Percentiles rank a stretch among this genome's conserved stretches.
phyloP scores from a whole-genome alignment of 768 basidiomycete genomes.

The Phylloporus arenicola region DNA sequence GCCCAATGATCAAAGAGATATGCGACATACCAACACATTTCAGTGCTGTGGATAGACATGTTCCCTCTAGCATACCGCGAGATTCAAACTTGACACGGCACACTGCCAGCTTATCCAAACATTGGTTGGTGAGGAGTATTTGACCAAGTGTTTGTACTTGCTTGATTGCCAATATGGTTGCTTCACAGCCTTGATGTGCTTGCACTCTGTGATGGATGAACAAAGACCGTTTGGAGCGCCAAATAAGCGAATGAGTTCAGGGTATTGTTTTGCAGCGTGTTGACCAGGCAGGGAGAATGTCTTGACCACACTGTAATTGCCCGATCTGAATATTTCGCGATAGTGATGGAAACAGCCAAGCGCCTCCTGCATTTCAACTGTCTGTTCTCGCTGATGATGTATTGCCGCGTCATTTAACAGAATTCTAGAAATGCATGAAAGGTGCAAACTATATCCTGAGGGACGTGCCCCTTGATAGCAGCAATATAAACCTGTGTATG shows the following conservation, averaged over 20 bases:
- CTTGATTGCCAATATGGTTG: conserved; percentile 27
- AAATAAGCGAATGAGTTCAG: conserved; percentile 12
- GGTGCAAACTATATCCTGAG: conserved; percentile 11
- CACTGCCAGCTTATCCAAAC: conserved; percentile 23
- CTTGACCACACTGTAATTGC: not conserved
- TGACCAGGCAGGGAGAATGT: no score
- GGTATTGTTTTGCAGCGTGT: no score
- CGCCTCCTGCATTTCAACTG: conserved; percentile 7
- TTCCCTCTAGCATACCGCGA: conserved; percentile 16
- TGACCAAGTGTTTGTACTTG: conserved; percentile 16
- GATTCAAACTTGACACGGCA: conserved; percentile 14
- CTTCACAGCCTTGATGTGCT: conserved; percentile 32
- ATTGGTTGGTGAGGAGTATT: conserved; percentile 29
- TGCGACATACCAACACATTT: no score
- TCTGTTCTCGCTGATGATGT: conserved; percentile 15
- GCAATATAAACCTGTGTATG: conserved; percentile 20
- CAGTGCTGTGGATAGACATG: no score
- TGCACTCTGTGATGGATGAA: conserved; percentile 33
- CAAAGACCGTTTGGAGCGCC: conserved; percentile 33
- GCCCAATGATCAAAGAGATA: no score
- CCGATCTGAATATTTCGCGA: conserved; percentile 11
- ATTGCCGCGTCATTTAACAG: conserved; percentile 25
- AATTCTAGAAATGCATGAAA: conserved; percentile 26
- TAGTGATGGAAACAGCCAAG: conserved; percentile 18
- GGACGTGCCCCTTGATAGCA: conserved; percentile 21